These are phyloP conservation scores for Vitis amurensis DNA, from an alignment of 164 flowering plant species.

Conservation along the genomic window DNA sequence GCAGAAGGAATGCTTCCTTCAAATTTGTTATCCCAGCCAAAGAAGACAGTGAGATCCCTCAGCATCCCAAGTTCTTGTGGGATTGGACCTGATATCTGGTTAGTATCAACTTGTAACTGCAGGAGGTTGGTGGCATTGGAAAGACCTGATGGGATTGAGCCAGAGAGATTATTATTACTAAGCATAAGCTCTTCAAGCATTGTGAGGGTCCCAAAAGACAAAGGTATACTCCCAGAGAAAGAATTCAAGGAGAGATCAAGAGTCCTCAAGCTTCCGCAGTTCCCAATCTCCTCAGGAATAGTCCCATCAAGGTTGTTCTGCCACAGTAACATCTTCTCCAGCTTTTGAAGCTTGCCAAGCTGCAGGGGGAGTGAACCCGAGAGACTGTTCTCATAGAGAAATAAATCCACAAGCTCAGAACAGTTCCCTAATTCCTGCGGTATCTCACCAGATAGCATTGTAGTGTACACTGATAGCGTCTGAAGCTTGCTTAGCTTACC, in stretches of 20 bases:
- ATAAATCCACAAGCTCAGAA: constrained; percentile 28
- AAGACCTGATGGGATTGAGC: constrained; percentile 35
- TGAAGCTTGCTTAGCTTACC: constrained; percentile 13
- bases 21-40: constrained; percentile 51
- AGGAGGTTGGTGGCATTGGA: constrained; percentile 23
- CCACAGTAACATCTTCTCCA: constrained; percentile 60
- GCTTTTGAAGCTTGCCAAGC: constrained; percentile 51
- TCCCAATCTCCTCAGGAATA: constrained; percentile 63
- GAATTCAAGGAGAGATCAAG: constrained; percentile 57
- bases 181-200: constrained; percentile 47
- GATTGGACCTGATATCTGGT: constrained; percentile 41
- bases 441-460: constrained; percentile 9
- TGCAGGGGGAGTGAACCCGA: constrained; percentile 54
- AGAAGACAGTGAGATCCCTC: constrained; percentile 31
- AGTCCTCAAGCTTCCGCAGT: constrained; percentile 41
- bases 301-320: constrained; percentile 54
- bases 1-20: constrained; percentile 48
- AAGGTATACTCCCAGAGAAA: constrained; percentile 59
- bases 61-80: constrained; percentile 44
- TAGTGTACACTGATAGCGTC: constrained; percentile 5
- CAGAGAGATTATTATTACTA: constrained; percentile 33
- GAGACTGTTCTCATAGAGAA: constrained; percentile 16
- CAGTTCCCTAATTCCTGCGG: constrained; percentile 8
- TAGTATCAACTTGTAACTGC: constrained; percentile 40
- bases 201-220: constrained; percentile 41